phyloP scores from a whole-genome alignment of 2,329 filamentous ascomycete genomes.

The Botrytis aclada region DNA sequence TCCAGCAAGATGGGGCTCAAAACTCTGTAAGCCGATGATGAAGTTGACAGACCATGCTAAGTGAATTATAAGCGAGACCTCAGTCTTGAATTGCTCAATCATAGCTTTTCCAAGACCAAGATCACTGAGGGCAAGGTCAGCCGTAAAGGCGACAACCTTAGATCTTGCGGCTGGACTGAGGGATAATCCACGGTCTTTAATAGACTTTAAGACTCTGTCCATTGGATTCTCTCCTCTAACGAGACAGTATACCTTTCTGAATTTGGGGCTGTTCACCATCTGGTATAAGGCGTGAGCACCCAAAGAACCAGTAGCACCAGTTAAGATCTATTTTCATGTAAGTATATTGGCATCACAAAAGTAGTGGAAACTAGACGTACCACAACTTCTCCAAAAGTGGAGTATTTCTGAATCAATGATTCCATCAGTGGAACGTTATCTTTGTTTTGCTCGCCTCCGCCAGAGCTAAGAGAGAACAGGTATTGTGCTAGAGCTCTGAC shows the following conservation, averaged over 20 bases:
- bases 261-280: slow-evolving; percentile 54
- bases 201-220: slow-evolving; percentile 17
- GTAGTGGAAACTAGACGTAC: slow-evolving; percentile 1
- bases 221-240: slow-evolving; percentile 43
- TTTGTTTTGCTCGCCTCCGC: slow-evolving; percentile 38
- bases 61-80: slow-evolving; percentile 34
- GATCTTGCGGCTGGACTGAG: slow-evolving; percentile 2
- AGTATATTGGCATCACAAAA: slow-evolving; percentile 16
- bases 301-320: slow-evolving; percentile 63
- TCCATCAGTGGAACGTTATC: slow-evolving; percentile 43
- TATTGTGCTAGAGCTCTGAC: slow-evolving; percentile 46
- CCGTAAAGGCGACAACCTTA: slow-evolving; percentile 17
- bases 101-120: slow-evolving; percentile 25
- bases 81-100: slow-evolving; percentile 35
- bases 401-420: slow-evolving; percentile 46
- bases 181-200: slow-evolving; percentile 17
- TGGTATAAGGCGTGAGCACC: slow-evolving; percentile 59
- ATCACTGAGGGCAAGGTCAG: slow-evolving; percentile 11
- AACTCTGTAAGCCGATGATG: slow-evolving; percentile 17
- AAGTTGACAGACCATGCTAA: slow-evolving; percentile 22
- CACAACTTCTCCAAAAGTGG: slow-evolving; percentile 35
- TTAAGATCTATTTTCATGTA: slow-evolving; percentile 45
- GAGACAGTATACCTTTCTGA: slow-evolving; percentile 52
- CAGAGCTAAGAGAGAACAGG: slow-evolving; percentile 41
- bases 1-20: slow-evolving; percentile 34